Percentiles rank a stretch among this genome's conserved stretches.
Evolutionary conservation across 108 stramenopile genomes (phyloP).

Genomic region (Seminavis robusta): DNA sequence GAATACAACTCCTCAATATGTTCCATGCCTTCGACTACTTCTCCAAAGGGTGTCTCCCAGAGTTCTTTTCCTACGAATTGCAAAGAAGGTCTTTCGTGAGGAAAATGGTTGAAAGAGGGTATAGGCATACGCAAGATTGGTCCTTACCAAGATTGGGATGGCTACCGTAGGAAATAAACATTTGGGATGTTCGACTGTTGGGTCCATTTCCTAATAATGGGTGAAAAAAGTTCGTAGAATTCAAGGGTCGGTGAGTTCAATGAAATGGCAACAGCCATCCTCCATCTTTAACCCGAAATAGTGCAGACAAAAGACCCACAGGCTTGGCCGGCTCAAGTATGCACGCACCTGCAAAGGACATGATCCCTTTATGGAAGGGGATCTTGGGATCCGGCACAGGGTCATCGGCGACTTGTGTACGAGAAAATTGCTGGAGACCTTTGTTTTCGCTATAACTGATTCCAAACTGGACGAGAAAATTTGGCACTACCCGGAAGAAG

Average conservation of each 20-base stretch:
- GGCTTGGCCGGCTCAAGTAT: no score
- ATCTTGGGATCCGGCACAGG: conserved; percentile 54
- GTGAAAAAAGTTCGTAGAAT: conserved; percentile 16
- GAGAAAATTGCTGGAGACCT: conserved; percentile 38
- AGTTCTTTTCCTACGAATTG: background rate
- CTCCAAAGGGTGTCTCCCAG: conserved; percentile 86
- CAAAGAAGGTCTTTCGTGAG: background rate
- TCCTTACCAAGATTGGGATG: conserved; percentile 52
- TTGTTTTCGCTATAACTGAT: conserved; percentile 59
- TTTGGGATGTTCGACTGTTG: conserved; percentile 70
- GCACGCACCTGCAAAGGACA: conserved; percentile 43
- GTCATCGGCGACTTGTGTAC: conserved; percentile 38
- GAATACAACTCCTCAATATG: conserved; percentile 49
- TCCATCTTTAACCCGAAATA: background rate
- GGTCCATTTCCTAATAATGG: conserved; percentile 61
- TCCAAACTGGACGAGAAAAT: conserved; percentile 91
- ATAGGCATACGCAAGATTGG: conserved; percentile 8
- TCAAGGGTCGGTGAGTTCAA: background rate
- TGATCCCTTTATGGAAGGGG: conserved; percentile 58
- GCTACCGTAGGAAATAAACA: conserved; percentile 73
- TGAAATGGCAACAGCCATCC: background rate
- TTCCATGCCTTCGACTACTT: conserved; percentile 62
- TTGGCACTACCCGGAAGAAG: conserved; percentile 80
- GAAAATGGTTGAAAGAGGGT: background rate
- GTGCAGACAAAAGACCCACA: background rate